Conservation (phyloP, 2,329 filamentous ascomycete genomes). For the Nemania bipapillata region DNA sequence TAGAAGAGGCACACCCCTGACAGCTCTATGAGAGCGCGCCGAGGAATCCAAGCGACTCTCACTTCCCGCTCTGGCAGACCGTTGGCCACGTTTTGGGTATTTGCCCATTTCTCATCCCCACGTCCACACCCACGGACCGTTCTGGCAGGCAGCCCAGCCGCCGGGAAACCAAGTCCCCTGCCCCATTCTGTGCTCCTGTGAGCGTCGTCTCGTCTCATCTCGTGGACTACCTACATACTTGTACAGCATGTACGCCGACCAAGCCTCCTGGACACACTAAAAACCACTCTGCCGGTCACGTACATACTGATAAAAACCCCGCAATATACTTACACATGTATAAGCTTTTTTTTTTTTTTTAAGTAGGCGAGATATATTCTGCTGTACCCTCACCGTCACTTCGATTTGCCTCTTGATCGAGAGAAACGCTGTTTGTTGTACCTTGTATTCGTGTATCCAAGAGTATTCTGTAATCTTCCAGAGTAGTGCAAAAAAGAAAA, state of each 20-base stretch:
- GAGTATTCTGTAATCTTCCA: too few species aligned
- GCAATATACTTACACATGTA: conserved; percentile 5
- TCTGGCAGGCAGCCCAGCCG: conserved; percentile 28
- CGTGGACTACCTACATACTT: background rate
- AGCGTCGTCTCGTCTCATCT: background rate
- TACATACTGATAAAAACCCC: conserved; percentile 11
- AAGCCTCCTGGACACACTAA: background rate
- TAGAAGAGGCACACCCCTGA: conserved; percentile 22
- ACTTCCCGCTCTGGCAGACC: conserved; percentile 30
- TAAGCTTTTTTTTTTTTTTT: background rate
- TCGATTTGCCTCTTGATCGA: conserved; percentile 8
- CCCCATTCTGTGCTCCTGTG: conserved; percentile 9
- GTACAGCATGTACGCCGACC: background rate
- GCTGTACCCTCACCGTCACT: conserved; percentile 5
- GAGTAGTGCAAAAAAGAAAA: background rate
- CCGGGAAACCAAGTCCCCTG: conserved; percentile 4
- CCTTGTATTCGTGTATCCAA: background rate
- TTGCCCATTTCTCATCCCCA: conserved; percentile 26
- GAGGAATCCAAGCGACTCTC: conserved; percentile 23
- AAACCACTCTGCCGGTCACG: background rate
- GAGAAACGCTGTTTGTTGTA: background rate
- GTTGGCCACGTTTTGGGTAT: conserved; percentile 40
- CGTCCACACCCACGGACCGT: conserved; percentile 15
- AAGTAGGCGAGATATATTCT: too few species aligned
- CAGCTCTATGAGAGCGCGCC: conserved; percentile 7